Evolutionary conservation across 1,139 yeast genomes (phyloP).

Genomic region (Candida glucosophila): DNA sequence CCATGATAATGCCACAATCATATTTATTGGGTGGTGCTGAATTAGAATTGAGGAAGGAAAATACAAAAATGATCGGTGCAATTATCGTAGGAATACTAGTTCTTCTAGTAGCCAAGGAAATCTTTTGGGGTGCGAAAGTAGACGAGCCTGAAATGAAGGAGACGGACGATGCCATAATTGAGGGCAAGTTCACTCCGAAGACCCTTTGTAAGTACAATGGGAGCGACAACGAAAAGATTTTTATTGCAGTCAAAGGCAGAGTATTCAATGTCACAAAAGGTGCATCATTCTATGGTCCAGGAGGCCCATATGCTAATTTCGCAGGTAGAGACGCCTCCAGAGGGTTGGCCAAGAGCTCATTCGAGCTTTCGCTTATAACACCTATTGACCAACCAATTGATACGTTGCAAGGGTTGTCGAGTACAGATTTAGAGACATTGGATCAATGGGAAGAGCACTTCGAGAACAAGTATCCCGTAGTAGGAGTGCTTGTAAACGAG

Average conservation of each 20-base stretch:
- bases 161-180: constrained; percentile 52
- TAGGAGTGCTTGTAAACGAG: constrained; percentile 45
- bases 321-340: constrained; percentile 97
- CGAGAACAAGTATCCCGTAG: constrained; percentile 63
- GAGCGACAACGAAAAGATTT: constrained; percentile 64
- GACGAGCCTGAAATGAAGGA: constrained; percentile 4
- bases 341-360: constrained; percentile 86
- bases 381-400: constrained; percentile 70
- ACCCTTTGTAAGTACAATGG: constrained; percentile 75
- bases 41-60: too few relatives aligned
- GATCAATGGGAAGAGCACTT: constrained; percentile 85
- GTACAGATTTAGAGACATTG: constrained; percentile 58
- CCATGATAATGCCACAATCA: too few relatives aligned
- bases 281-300: constrained; percentile 87
- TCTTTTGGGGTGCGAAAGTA: constrained; percentile 10
- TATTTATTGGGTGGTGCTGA: constrained; percentile 7
- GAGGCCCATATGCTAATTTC: constrained; percentile 90
- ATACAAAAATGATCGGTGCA: constrained; percentile 15
- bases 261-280: constrained; percentile 84
- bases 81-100: constrained; percentile 16
- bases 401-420: constrained; percentile 48
- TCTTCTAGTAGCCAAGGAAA: constrained; percentile 14
- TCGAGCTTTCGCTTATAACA: constrained; percentile 55
- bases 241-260: constrained; percentile 74
- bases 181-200: constrained; percentile 72